Conservation (phyloP, 441 rosid species). For the Populus trichocarpa region DNA sequence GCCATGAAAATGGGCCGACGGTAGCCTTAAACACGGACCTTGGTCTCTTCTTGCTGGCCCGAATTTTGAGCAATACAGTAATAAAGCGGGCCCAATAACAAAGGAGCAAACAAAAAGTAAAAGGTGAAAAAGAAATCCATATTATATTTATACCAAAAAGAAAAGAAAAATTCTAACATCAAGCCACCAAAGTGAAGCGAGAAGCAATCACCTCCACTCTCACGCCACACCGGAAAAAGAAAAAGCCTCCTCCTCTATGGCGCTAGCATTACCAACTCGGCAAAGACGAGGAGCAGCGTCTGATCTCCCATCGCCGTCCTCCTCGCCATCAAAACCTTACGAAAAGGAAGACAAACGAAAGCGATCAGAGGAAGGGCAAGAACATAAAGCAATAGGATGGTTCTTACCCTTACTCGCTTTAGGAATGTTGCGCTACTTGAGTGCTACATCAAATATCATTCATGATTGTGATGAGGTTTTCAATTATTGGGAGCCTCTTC, state of each 20-base stretch:
- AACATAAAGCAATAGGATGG: conserved; percentile 60
- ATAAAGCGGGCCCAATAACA: neutral
- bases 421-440: conserved; percentile 82
- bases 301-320: conserved; percentile 5
- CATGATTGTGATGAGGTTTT: conserved; percentile 99
- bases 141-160: neutral
- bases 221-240: neutral
- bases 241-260: neutral
- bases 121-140: neutral
- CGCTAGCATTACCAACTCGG: conserved; percentile 12
- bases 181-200: neutral
- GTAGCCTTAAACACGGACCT: too few species aligned
- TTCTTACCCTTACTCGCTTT: conserved; percentile 58
- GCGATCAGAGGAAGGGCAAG: conserved; percentile 34
- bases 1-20: too few species aligned
- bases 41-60: too few species aligned
- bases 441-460: conserved; percentile 87
- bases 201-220: neutral
- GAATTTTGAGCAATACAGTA: too few species aligned
- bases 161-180: neutral
- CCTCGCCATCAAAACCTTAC: conserved; percentile 12
- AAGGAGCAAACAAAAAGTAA: neutral
- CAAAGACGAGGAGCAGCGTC: conserved; percentile 14
- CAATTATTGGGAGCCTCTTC: conserved; percentile 99
- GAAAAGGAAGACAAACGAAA: conserved; percentile 56